Conservation (phyloP, 495 filamentous ascomycete species). For the Aspergillus ostianus region DNA sequence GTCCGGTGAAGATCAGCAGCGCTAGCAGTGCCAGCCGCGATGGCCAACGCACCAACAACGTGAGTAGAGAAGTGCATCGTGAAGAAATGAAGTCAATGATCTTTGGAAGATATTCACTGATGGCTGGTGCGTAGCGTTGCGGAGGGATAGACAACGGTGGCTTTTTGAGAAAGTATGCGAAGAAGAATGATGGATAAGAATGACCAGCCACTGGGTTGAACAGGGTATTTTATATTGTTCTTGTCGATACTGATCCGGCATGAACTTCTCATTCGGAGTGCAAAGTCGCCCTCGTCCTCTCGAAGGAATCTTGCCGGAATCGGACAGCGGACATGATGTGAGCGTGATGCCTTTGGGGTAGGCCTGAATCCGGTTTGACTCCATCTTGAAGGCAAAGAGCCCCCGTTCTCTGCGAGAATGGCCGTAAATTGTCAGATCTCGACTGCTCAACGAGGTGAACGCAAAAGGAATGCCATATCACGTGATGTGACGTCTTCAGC, state of each 20-base stretch:
- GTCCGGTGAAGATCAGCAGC: constrained; percentile 8
- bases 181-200: neutral
- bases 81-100: constrained; percentile 2
- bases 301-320: neutral
- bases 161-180: neutral
- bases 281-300: neutral
- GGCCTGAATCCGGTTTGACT: neutral
- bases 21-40: constrained; percentile 20
- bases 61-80: constrained; percentile 23
- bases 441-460: neutral
- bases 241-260: neutral
- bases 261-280: neutral
- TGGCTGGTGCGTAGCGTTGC: neutral
- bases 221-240: neutral
- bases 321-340: neutral
- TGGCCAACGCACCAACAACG: constrained; percentile 16
- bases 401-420: neutral
- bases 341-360: neutral
- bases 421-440: neutral
- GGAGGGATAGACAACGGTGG: neutral
- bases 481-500: constrained; percentile 4
- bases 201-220: neutral
- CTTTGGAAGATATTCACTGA: neutral
- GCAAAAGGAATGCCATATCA: constrained; percentile 3
- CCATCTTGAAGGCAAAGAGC: neutral